A percentile compares a stretch with the other conserved stretches of the same genome.
phyloP scores from a whole-genome alignment of 2,329 filamentous ascomycete genomes.

The Karstenula rhodostoma region DNA sequence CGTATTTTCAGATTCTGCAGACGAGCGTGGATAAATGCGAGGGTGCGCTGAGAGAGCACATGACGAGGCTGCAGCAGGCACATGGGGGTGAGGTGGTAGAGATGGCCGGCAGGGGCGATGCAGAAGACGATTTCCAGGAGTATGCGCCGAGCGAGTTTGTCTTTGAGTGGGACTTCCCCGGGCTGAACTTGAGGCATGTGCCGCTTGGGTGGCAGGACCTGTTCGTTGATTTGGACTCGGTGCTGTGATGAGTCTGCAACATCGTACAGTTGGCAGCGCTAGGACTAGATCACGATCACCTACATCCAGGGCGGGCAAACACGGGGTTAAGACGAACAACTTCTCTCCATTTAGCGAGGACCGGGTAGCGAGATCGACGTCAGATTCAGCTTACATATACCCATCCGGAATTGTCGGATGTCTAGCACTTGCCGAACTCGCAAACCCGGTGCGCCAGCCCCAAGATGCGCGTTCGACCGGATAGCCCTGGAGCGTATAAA shows the following conservation, averaged over 20 bases:
- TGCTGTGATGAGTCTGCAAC: slow-evolving; percentile 28
- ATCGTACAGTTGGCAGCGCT: background rate
- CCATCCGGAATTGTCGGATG: background rate
- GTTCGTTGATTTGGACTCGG: slow-evolving; percentile 55
- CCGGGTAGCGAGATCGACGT: too few species aligned
- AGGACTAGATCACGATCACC: background rate
- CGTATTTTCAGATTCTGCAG: slow-evolving; percentile 59
- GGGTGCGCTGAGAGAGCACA: slow-evolving; percentile 52
- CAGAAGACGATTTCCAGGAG: slow-evolving; percentile 59
- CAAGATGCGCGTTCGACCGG: background rate
- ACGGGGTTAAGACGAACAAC: background rate
- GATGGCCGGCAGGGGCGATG: slow-evolving; percentile 29
- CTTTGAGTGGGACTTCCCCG: slow-evolving; percentile 67
- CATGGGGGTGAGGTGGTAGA: slow-evolving; percentile 4
- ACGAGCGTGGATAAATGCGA: slow-evolving; percentile 62
- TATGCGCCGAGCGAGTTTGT: slow-evolving; percentile 65
- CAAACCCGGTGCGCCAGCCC: background rate
- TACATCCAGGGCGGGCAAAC: background rate
- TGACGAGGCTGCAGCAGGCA: slow-evolving; percentile 24
- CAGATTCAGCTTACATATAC: slow-evolving; percentile 1
- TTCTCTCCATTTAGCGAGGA: background rate
- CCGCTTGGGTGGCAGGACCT: slow-evolving; percentile 58
- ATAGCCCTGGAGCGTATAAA: background rate
- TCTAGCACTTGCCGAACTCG: background rate
- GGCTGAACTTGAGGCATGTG: slow-evolving; percentile 60